Evolutionary conservation across 371 early-diverging fungal genomes (phyloP), one percentile per base, ranked within the genome.

Genomic region (Smittium culicis): DNA sequence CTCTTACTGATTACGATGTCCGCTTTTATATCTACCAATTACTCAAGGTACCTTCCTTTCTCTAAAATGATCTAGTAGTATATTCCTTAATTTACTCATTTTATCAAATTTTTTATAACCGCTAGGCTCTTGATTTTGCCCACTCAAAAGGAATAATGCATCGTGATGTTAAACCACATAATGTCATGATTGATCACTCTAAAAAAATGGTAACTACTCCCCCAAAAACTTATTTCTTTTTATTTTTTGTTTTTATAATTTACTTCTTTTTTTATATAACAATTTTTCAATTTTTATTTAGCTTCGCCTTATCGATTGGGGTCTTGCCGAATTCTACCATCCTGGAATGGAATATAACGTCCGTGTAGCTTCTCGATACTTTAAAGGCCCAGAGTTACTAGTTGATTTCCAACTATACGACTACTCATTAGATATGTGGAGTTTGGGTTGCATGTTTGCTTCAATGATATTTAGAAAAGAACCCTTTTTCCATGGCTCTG

Each of bases 71-170:
- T n/a, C n/a, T n/a, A n/a, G n/a, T n/a, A n/a, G n/a, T n/a, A n/a
- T n/a, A n/a, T n/a, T n/a, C n/a, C 20, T 45, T 45, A 5, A 45
- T 45, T 20, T 45, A 20, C 5, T 11, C 45, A 45, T 45, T 45
- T 20, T 45, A 45, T 11, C 5, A 11, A 11, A 45, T 5, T 5
- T 59, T 59, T 59, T 29, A 29, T 35, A 30, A 31, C 32, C 2
- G n/a, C 20, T 33, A 63, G 83, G 99, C 99, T 5, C 82, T 99
- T 71, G 98, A 97, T 67, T 98, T 91, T 71, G 90, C 93, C 73
- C 99, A 99, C 74, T 94, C 96, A 25, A 85, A 89, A 70, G 99
- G 99, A 27, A 99, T 99, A 77, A 96, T 99, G 93, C 99, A 99
- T 79, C 86, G 99, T 67, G 99, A 99, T 78, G 97, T 99, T 64